Percentiles rank a stretch among this genome's conserved stretches.
These are phyloP conservation scores for Allantophomopsis cytisporea DNA, from an alignment of 2,329 filamentous ascomycete genomes.

Conservation along the genomic window DNA sequence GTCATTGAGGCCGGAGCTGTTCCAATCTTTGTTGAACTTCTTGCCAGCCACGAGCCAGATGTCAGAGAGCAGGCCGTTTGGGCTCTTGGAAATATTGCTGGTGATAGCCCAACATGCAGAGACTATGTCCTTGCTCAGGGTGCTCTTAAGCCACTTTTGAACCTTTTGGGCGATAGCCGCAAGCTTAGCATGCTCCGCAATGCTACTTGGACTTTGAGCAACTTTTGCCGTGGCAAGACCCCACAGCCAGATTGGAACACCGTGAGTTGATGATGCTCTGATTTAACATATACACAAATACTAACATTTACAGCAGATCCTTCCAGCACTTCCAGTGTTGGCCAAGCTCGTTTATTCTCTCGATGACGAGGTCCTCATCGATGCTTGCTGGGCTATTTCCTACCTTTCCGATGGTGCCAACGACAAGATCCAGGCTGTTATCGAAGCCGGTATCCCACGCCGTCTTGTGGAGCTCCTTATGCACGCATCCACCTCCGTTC, in stretches of 20 bases:
- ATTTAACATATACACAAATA: constrained; percentile 6
- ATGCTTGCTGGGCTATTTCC: constrained; percentile 98
- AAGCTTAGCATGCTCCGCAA: constrained; percentile 99
- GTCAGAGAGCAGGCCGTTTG: constrained; percentile 97
- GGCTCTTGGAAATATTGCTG: constrained; percentile 97
- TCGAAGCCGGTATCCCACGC: constrained; percentile 93
- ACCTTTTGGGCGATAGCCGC: constrained; percentile 87
- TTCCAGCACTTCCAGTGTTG: constrained; percentile 85
- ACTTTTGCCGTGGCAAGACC: constrained; percentile 99
- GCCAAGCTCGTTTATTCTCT: constrained; percentile 97
- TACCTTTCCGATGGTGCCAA: constrained; percentile 97
- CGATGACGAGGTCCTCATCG: constrained; percentile 95
- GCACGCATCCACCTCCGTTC: constrained; percentile 95
- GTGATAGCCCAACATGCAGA: constrained; percentile 93
- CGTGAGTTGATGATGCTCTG: constrained; percentile 39
- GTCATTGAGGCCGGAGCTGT: constrained; percentile 97
- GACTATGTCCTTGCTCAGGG: constrained; percentile 91
- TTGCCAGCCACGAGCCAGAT: constrained; percentile 92
- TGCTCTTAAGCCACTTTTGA: constrained; percentile 79
- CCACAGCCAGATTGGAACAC: constrained; percentile 97
- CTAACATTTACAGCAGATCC: constrained; percentile 48
- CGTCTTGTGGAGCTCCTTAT: constrained; percentile 93
- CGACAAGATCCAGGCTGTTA: constrained; percentile 98
- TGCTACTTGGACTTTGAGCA: constrained; percentile 97
- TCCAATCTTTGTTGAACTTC: constrained; percentile 93